Percentiles rank a stretch among this genome's conserved stretches.
These are phyloP conservation scores for Trypanosoma caninum DNA, from an alignment of 208 protist genomes.

Conservation along the genomic window DNA sequence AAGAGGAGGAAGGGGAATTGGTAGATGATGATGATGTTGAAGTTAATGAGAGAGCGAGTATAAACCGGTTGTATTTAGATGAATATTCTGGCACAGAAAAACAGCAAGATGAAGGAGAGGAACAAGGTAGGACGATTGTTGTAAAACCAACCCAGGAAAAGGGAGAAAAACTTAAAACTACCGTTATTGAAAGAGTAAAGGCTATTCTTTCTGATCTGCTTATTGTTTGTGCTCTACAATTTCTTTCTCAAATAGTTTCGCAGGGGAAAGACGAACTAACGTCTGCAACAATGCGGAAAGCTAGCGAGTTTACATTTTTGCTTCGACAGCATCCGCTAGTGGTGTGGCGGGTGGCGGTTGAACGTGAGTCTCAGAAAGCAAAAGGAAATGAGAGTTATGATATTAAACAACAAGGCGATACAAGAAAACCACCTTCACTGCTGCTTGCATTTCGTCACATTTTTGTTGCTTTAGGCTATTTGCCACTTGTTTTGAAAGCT, in stretches of 20 bases:
- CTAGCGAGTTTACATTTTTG: constrained; percentile 12
- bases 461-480: constrained; percentile 41
- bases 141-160: background rate
- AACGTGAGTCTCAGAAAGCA: constrained; percentile 2
- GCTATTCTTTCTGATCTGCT: constrained; percentile 29
- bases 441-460: constrained; percentile 39
- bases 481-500: constrained; percentile 27
- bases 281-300: constrained; percentile 2
- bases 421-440: constrained; percentile 2
- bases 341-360: constrained; percentile 16
- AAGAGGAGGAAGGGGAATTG: constrained; percentile 13
- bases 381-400: background rate
- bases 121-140: background rate
- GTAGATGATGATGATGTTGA: constrained; percentile 9
- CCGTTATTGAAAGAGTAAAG: constrained; percentile 4
- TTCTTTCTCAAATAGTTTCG: constrained; percentile 24
- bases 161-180: background rate
- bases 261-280: background rate
- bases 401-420: background rate
- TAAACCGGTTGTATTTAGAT: no score
- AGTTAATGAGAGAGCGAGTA: background rate
- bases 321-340: constrained; percentile 18
- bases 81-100: background rate
- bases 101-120: constrained; percentile 6
- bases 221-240: constrained; percentile 40